Conservation (phyloP, 176 grass and related monocot genomes). For the Carex littledalei region DNA sequence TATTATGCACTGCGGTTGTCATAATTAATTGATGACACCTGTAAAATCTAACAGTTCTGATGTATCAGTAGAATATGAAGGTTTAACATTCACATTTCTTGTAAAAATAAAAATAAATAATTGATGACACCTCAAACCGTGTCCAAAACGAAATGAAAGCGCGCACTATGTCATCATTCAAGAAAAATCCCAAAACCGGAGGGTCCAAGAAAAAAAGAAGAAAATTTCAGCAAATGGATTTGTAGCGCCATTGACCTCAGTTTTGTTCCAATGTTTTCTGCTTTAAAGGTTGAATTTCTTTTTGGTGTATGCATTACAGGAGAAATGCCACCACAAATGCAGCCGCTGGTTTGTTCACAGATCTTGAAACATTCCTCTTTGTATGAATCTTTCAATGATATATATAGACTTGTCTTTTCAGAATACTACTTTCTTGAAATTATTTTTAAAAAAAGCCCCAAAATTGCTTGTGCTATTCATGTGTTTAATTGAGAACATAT, state of each 20-base stretch:
- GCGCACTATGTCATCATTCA: background rate
- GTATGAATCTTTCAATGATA: background rate
- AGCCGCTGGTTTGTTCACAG: background rate
- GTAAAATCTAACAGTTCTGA: too few species aligned
- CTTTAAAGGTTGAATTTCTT: background rate
- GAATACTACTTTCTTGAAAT: too few species aligned
- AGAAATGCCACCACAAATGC: background rate
- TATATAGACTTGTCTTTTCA: background rate
- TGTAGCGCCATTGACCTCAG: background rate
- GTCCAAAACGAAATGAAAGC: background rate
- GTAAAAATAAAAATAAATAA: too few species aligned
- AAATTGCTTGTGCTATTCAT: too few species aligned
- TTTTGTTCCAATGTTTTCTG: background rate
- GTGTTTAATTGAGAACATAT: too few species aligned
- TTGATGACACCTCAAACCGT: background rate
- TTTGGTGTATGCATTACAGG: background rate
- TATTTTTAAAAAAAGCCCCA: too few species aligned
- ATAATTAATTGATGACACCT: background rate
- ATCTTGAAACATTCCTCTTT: background rate
- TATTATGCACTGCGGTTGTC: too few species aligned
- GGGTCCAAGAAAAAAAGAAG: background rate
- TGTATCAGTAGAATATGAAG: too few species aligned
- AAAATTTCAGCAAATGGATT: background rate
- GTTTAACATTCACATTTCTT: too few species aligned
- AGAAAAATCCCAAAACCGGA: background rate